Evolutionary conservation across 495 filamentous ascomycete genomes (phyloP), one percentile per base, ranked within the genome.

Genomic region (Tuber aestivum): DNA sequence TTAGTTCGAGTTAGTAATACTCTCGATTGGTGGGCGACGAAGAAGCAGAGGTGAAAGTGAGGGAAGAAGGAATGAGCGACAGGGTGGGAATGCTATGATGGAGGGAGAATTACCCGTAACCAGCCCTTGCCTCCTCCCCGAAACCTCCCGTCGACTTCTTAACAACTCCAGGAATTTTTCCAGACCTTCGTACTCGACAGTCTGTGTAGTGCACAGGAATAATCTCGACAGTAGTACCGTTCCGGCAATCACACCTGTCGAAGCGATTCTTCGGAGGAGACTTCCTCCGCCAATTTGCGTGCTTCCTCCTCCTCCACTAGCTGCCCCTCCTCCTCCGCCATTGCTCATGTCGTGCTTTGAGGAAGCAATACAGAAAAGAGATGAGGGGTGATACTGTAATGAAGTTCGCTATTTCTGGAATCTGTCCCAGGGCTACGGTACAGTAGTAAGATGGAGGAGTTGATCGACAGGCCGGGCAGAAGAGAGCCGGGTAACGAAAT

Each of bases 61-160:
- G n/a, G n/a, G n/a, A 50, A 56, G 48, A n/a, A 56, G 44, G 44
- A 21, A 41, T 23, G 69, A 10, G 38, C 41, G 9, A 70, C 71
- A n/a, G 74, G 69, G 41, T 75, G 42, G 45, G 71, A 42, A 72
- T 76, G 27, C 65, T 37, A 74, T 23, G 45, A 61, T 27, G 69
- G 48, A 37, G 41, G 50, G 7, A 72, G 20, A 35, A 87, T 61
- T 61, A 97, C 94, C 93, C 80, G 95, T 98, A 76, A 98, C 87
- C 76, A 97, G 86, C 41, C 95, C 95, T 81, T 89, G 89, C 12
- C 42, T 74, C 50, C 77, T 70, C 40, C 72, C 72, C 37, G 32
- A 21, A 41, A 35, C 37, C 40, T 74, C 69, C 21, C 74, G 80
- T 14, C 91, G 84, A 23, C 86, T 84, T 75, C 91, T 90, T 21